Evolutionary conservation across 2,329 filamentous ascomycete genomes (phyloP).

Genomic region (Sclerotiophoma versabilis): DNA sequence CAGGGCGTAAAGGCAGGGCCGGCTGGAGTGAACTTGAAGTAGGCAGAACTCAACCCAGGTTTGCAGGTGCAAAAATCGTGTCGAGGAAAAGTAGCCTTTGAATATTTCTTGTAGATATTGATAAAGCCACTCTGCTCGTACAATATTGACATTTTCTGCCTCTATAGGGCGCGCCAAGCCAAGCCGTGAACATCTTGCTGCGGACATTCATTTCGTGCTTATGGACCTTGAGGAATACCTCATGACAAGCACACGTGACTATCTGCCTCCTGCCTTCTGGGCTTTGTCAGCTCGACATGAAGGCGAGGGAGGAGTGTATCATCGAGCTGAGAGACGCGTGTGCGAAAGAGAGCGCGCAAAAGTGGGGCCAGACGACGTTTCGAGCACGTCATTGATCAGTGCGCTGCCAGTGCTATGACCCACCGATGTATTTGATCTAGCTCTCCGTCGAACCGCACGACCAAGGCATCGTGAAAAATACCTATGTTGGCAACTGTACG

Average conservation of each 20-base stretch:
- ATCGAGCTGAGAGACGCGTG: neutral
- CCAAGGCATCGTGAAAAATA: neutral
- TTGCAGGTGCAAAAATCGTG: too few species aligned
- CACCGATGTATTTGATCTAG: neutral
- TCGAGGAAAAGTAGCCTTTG: too few species aligned
- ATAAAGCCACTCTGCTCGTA: neutral
- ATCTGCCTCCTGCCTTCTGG: too few species aligned
- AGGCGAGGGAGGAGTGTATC: neutral
- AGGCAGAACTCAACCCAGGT: too few species aligned
- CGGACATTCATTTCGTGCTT: neutral
- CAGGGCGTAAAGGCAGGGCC: too few species aligned
- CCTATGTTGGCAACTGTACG: neutral
- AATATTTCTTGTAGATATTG: too few species aligned
- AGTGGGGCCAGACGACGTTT: neutral
- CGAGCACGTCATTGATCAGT: neutral
- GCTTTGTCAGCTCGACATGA: neutral
- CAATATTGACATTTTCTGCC: neutral
- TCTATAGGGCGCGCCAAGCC: constrained; percentile 1
- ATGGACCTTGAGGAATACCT: too few species aligned
- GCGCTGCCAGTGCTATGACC: too few species aligned
- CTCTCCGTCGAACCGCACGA: neutral
- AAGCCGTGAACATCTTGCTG: neutral
- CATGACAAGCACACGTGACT: too few species aligned
- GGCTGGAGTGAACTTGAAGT: too few species aligned
- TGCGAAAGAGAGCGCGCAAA: neutral